Evolutionary conservation across 805 yeast species (phyloP).

Genomic region (Candida arabinofermentans): DNA sequence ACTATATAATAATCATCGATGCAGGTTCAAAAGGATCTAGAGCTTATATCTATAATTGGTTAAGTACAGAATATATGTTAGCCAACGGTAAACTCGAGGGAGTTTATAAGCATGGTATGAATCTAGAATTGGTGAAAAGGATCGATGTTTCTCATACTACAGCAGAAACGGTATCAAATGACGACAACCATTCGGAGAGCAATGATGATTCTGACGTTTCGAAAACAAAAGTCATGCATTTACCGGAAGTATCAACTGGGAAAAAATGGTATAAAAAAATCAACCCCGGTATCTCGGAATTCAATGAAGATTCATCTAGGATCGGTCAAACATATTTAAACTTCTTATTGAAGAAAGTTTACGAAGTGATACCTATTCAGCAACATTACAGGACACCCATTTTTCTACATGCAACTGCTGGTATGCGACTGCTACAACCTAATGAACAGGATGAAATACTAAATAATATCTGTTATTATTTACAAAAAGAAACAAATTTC

Average conservation of each 20-base stretch:
- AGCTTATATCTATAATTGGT: slow-evolving; percentile 57
- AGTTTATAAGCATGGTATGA: not conserved
- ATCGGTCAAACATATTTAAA: slow-evolving; percentile 51
- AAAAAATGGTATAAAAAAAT: slow-evolving; percentile 48
- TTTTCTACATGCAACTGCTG: slow-evolving; percentile 68
- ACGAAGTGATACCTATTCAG: slow-evolving; percentile 51
- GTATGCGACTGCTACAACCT: slow-evolving; percentile 56
- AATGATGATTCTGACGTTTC: not conserved
- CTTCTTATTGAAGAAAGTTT: slow-evolving; percentile 44
- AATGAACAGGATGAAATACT: slow-evolving; percentile 41
- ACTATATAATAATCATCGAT: slow-evolving; percentile 58
- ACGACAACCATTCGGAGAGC: not conserved
- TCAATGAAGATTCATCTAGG: slow-evolving; percentile 42
- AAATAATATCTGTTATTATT: slow-evolving; percentile 45
- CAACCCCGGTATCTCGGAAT: slow-evolving; percentile 56
- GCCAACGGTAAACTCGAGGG: slow-evolving; percentile 14
- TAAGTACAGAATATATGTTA: slow-evolving; percentile 32
- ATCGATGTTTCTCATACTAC: not conserved
- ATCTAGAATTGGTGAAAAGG: not conserved
- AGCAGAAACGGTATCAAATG: not conserved
- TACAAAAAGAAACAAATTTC: slow-evolving; percentile 43
- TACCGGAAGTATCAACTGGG: slow-evolving; percentile 26
- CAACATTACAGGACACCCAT: slow-evolving; percentile 64
- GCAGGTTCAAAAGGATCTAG: slow-evolving; percentile 66
- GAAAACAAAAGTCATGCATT: not conserved